Evolutionary conservation across 495 filamentous ascomycete species (phyloP).

Genomic region (Staphylotrichum tortipilum): DNA sequence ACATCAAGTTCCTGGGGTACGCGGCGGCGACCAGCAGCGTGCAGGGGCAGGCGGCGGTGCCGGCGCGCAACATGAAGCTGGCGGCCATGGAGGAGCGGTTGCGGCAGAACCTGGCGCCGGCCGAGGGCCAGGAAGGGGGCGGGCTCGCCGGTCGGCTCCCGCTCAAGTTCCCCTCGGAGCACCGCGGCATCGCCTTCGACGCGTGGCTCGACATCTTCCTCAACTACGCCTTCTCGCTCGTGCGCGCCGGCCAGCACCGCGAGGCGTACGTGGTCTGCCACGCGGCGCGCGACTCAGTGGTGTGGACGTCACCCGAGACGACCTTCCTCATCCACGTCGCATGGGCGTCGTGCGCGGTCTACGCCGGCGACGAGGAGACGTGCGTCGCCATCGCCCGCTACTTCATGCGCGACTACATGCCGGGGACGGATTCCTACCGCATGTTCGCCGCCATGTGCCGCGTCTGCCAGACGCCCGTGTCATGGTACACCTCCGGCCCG

Average conservation of each 20-base stretch:
- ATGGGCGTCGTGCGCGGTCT: constrained; percentile 77
- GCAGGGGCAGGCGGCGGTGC: constrained; percentile 37
- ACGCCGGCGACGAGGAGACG: constrained; percentile 69
- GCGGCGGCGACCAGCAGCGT: constrained; percentile 41
- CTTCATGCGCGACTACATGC: constrained; percentile 81
- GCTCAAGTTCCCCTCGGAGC: constrained; percentile 48
- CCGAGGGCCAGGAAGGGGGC: constrained; percentile 22
- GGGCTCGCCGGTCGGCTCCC: constrained; percentile 3
- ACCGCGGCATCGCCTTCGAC: constrained; percentile 69
- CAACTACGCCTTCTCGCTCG: constrained; percentile 68
- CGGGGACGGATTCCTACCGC: constrained; percentile 74
- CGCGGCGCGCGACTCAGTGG: constrained; percentile 61
- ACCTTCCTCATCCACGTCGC: constrained; percentile 69
- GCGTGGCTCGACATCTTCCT: constrained; percentile 88
- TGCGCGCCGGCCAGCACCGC: constrained; percentile 45
- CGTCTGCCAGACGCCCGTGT: constrained; percentile 50
- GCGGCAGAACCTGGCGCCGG: constrained; percentile 38
- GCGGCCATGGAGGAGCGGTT: constrained; percentile 62
- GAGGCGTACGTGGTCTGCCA: constrained; percentile 72
- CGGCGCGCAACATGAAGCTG: constrained; percentile 49
- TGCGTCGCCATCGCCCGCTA: constrained; percentile 60
- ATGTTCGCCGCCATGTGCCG: constrained; percentile 66
- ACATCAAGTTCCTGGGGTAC: constrained; percentile 60
- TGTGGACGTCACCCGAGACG: constrained; percentile 63
- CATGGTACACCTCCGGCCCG: constrained; percentile 50